Evolutionary conservation across 176 grass and related monocot species (phyloP).

Genomic region (Oryza brachyantha): DNA sequence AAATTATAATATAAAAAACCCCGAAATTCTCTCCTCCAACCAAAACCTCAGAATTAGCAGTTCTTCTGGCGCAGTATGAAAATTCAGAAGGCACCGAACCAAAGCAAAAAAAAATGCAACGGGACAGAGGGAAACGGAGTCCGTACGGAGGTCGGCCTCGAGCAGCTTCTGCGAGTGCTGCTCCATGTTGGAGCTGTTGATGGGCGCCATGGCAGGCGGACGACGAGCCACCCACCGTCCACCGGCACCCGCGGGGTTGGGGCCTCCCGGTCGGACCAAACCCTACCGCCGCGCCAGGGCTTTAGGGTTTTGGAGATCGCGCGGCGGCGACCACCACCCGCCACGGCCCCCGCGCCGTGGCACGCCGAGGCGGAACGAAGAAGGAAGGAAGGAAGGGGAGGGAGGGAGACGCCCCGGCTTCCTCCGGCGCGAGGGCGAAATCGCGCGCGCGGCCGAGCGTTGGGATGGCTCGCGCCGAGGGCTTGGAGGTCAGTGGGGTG

Average conservation of each 20-base stretch:
- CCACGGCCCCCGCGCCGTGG: not conserved
- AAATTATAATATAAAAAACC: not conserved
- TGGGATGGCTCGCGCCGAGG: slow-evolving; percentile 33
- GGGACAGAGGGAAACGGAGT: not conserved
- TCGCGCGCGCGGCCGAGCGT: not conserved
- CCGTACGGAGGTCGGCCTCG: slow-evolving; percentile 76
- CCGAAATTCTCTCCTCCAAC: not conserved
- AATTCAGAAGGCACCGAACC: not conserved
- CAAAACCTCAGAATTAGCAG: too few relatives aligned
- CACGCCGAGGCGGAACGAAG: not conserved
- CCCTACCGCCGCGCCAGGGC: slow-evolving; percentile 47
- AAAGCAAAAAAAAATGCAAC: not conserved
- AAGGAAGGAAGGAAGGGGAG: not conserved
- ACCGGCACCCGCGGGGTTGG: not conserved
- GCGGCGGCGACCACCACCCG: not conserved
- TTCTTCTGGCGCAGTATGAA: too few relatives aligned
- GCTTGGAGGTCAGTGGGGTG: too few relatives aligned
- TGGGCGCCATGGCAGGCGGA: slow-evolving; percentile 68
- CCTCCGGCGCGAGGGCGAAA: not conserved
- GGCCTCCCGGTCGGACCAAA: slow-evolving; percentile 15
- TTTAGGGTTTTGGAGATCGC: slow-evolving; percentile 49
- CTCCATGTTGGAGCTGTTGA: slow-evolving; percentile 81
- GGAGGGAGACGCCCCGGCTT: too few relatives aligned
- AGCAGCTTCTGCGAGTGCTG: slow-evolving; percentile 85
- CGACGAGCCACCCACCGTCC: not conserved